A percentile compares a stretch with the other conserved stretches of the same genome.
Conservation (phyloP, 352 stramenopile genomes). For the Thalassiosira livingstoniorum region DNA sequence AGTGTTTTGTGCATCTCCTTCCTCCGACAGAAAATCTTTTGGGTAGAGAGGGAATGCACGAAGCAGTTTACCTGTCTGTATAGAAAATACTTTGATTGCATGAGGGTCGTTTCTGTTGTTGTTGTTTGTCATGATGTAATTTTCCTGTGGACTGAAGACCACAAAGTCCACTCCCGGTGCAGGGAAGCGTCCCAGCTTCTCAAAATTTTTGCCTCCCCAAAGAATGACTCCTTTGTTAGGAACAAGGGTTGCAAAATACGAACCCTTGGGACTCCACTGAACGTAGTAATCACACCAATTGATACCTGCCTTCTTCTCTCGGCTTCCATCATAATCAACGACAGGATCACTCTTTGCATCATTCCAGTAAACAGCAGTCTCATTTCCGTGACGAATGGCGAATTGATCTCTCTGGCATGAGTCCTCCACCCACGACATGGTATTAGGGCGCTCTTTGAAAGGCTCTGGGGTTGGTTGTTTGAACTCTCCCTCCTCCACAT, state of each 20-base stretch:
- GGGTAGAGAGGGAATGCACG: conserved; percentile 84
- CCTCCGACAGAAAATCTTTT: conserved; percentile 79
- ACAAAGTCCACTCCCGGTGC: conserved; percentile 94
- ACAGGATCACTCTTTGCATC: conserved; percentile 86
- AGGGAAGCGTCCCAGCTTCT: conserved; percentile 96
- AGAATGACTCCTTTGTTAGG: conserved; percentile 96
- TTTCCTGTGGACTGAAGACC: conserved; percentile 95
- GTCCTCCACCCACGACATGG: conserved; percentile 93
- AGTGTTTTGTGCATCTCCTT: conserved; percentile 84
- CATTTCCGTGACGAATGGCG: conserved; percentile 92
- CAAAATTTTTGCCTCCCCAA: conserved; percentile 96
- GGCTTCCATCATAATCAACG: conserved; percentile 94
- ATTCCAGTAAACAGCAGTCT: conserved; percentile 97
- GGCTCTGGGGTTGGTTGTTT: conserved; percentile 82
- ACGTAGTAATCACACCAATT: conserved; percentile 98
- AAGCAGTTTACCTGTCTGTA: conserved; percentile 88
- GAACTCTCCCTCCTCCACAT: conserved; percentile 85
- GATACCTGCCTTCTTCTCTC: conserved; percentile 95
- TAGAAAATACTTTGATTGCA: conserved; percentile 97
- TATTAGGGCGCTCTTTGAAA: conserved; percentile 92
- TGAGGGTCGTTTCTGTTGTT: conserved; percentile 90
- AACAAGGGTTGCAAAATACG: conserved; percentile 96
- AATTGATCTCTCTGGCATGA: conserved; percentile 93
- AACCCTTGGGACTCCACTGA: conserved; percentile 96
- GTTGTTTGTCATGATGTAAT: conserved; percentile 97